Conservation (phyloP, 208 protist species). For the Zelonia costaricensis region DNA sequence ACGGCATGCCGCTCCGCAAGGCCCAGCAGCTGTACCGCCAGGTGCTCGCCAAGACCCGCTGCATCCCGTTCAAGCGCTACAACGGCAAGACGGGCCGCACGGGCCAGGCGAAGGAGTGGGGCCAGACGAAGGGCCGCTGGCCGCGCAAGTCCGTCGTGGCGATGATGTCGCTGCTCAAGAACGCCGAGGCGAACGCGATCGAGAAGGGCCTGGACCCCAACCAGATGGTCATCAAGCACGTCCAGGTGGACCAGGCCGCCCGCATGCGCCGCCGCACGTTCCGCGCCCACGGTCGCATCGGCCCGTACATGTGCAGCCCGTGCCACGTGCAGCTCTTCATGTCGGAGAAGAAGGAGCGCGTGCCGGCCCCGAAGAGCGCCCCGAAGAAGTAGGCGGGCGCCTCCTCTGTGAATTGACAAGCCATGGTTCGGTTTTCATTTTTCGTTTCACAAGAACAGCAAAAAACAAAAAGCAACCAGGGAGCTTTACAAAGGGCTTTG, state of each 20-base stretch:
- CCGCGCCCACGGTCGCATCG: constrained; percentile 95
- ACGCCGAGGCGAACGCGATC: constrained; percentile 91
- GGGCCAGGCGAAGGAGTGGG: constrained; percentile 93
- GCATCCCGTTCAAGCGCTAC: constrained; percentile 95
- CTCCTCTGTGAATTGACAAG: background rate
- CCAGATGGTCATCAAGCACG: constrained; percentile 93
- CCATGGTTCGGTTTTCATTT: constrained; percentile 34
- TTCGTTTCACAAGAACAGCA: constrained; percentile 6
- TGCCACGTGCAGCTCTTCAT: constrained; percentile 93
- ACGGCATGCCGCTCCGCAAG: constrained; percentile 92
- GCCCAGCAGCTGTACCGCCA: constrained; percentile 93
- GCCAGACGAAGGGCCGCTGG: constrained; percentile 93
- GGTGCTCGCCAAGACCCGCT: constrained; percentile 94
- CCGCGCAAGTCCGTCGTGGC: constrained; percentile 94
- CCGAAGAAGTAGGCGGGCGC: constrained; percentile 73
- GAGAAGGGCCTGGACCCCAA: constrained; percentile 91
- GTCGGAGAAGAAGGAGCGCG: constrained; percentile 82
- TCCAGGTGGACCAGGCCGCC: constrained; percentile 91
- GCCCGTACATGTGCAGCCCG: constrained; percentile 93
- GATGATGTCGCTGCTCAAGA: constrained; percentile 93
- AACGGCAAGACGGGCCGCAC: constrained; percentile 92
- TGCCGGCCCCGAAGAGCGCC: constrained; percentile 77
- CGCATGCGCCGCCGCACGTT: constrained; percentile 94
- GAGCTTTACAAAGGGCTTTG: background rate
- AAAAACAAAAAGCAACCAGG: constrained; percentile 2